Evolutionary conservation across 306 rosid genomes (phyloP), one percentile per base, ranked within the genome.

Genomic region (Acacia crassicarpa): DNA sequence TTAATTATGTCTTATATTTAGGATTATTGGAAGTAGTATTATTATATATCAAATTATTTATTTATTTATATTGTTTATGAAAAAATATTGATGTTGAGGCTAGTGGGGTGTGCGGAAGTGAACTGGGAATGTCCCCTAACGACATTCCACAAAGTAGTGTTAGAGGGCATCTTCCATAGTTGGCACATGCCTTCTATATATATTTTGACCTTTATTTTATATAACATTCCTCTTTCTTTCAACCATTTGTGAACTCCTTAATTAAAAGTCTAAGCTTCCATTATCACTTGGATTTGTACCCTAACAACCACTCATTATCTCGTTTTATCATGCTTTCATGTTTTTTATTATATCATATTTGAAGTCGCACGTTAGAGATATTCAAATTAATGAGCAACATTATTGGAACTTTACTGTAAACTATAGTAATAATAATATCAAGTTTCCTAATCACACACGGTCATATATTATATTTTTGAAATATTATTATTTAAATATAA

Each of bases 101-200:
- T 62, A 19, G 33, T 4, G 67, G 5, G 38, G 35, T 1, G 19
- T 62, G 38, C 77, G 86, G 71, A 76, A 76, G 51, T 82, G 89
- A 84, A 82, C 89, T 88, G 88, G 88, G 74, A 62, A 76, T 89
- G 91, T 89, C 88, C 79, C 88, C 84, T 80, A 78, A 81, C 85
- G 40, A 81, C 76, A 73, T 66, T 80, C 51, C 74, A 69, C 25
- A 11, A 0, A 25, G 10, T 77, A 40, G 80, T 77, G 81, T 22
- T n/a, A 62, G 40, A 30, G 51, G 70, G 74, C 76, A 78, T 83
- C 62, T 53, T 81, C 77, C 80, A 78, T 78, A 67, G 67, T 44
- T 40, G 79, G 77, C 91, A 86, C 91, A 86, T 83, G 91, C 88
- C 17, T 35, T 9, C 4, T 27, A 27, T 35, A 8, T 27, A 27